phyloP scores from a whole-genome alignment of 495 filamentous ascomycete species.

The Penicillium cataractarum region DNA sequence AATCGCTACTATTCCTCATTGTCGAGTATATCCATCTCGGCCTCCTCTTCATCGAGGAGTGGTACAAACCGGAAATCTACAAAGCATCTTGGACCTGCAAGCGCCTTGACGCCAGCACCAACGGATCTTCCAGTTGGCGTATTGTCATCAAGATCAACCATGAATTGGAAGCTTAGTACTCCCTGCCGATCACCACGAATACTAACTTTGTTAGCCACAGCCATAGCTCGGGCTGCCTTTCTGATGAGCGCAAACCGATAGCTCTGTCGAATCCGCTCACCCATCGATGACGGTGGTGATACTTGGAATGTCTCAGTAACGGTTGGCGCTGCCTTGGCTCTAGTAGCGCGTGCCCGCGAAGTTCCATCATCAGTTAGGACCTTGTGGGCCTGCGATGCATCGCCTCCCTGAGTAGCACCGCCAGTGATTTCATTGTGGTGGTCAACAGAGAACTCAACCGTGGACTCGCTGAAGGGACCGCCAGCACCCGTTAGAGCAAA shows the following conservation, averaged over 20 bases:
- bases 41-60: constrained; percentile 63
- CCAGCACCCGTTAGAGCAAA: constrained; percentile 70
- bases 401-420: constrained; percentile 13
- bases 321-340: constrained; percentile 48
- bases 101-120: constrained; percentile 25
- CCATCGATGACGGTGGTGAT: constrained; percentile 46
- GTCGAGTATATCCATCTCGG: constrained; percentile 41
- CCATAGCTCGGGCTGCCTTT: constrained; percentile 84
- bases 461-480: constrained; percentile 77
- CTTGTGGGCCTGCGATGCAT: constrained; percentile 29
- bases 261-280: constrained; percentile 42
- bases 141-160: constrained; percentile 73
- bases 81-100: constrained; percentile 58
- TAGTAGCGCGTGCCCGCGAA: constrained; percentile 44
- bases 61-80: constrained; percentile 81
- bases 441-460: constrained; percentile 81
- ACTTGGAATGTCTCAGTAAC: constrained; percentile 56
- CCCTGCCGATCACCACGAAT: constrained; percentile 84
- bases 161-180: constrained; percentile 92
- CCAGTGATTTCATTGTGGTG: constrained; percentile 44
- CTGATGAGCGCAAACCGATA: constrained; percentile 88
- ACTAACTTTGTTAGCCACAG: constrained; percentile 87
- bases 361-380: constrained; percentile 44
- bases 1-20: constrained; percentile 17
- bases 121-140: constrained; percentile 31